A percentile compares a stretch with the other conserved stretches of the same genome.
Conservation (phyloP, 129 eudicot species). For the Centella asiatica region DNA sequence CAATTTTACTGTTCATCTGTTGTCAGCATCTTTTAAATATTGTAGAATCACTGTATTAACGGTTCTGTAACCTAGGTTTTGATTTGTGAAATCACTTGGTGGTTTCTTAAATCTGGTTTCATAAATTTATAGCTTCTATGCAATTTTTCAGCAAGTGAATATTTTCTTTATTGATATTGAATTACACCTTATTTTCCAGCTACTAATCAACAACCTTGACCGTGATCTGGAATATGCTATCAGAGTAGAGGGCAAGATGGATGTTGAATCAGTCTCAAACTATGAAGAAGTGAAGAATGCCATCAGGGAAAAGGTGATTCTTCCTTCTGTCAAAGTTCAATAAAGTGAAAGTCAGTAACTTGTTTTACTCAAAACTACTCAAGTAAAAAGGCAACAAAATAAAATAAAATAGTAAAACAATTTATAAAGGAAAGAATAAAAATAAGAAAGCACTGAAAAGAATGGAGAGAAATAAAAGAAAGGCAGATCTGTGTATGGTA, state of each 20-base stretch:
- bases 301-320: slow-evolving; percentile 71
- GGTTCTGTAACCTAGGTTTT: too few species aligned
- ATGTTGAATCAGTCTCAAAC: slow-evolving; percentile 57
- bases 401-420: too few species aligned
- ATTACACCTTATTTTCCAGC: slow-evolving; percentile 34
- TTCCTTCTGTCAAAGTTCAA: background rate
- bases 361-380: too few species aligned
- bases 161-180: slow-evolving; percentile 12
- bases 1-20: too few species aligned
- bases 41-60: too few species aligned
- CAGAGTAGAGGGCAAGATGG: slow-evolving; percentile 98
- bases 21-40: too few species aligned
- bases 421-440: too few species aligned
- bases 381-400: too few species aligned
- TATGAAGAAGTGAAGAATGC: slow-evolving; percentile 91
- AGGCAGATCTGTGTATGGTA: too few species aligned
- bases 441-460: too few species aligned
- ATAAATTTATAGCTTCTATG: background rate
- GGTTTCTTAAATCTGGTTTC: background rate
- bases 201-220: slow-evolving; percentile 85
- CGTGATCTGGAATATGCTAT: slow-evolving; percentile 97
- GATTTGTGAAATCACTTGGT: too few species aligned
- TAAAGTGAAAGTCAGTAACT: background rate
- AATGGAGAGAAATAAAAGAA: too few species aligned
- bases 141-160: background rate